phyloP scores from a whole-genome alignment of 345 rosid genomes.

The Trapa incisa region DNA sequence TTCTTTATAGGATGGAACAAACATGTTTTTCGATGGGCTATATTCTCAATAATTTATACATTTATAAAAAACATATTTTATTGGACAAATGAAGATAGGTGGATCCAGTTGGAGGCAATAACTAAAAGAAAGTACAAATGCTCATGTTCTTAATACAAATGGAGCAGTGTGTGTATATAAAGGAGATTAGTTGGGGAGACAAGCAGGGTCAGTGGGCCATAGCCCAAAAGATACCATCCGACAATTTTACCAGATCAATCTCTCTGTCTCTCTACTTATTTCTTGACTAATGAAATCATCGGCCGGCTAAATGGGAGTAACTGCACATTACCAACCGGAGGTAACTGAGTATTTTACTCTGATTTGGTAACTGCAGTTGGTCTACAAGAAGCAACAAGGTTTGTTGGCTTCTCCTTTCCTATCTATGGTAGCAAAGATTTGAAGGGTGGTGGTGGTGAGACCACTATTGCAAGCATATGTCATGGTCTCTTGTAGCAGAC shows the following conservation, averaged over 20 bases:
- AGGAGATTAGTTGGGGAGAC: not conserved
- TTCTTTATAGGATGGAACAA: slow-evolving; percentile 6
- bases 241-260: not conserved
- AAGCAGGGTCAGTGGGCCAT: slow-evolving; percentile 1
- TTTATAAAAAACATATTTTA: no score
- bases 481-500: not conserved
- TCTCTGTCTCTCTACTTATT: not conserved
- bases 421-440: not conserved
- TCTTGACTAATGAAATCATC: not conserved
- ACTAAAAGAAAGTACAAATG: no score
- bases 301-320: no score
- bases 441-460: not conserved
- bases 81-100: no score
- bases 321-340: not conserved
- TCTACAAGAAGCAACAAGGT: not conserved
- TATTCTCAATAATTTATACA: not conserved
- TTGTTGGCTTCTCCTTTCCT: not conserved
- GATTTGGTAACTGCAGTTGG: not conserved
- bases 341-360: not conserved
- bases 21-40: slow-evolving; percentile 4
- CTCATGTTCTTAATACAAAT: no score
- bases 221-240: slow-evolving; percentile 2
- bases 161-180: no score
- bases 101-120: no score
- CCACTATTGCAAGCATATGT: not conserved